phyloP scores from a whole-genome alignment of 768 basidiomycete species.

The Kwoniella botswanensis region DNA sequence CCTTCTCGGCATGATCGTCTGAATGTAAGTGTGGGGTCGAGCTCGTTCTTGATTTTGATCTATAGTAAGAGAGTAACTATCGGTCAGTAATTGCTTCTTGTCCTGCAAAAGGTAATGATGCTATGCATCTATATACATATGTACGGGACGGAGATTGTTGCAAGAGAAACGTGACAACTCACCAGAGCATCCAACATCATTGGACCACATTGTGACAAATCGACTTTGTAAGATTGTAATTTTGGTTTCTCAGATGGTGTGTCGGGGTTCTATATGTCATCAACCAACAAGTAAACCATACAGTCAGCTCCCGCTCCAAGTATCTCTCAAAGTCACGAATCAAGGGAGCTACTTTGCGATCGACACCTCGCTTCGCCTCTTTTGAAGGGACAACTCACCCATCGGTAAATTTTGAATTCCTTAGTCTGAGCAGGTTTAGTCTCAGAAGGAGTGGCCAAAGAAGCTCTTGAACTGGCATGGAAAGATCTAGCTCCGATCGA shows the following conservation, averaged over 20 bases:
- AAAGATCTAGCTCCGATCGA: conserved; percentile 14
- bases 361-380: too few relatives aligned
- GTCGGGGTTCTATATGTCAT: conserved; percentile 77
- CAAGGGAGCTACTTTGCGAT: too few relatives aligned
- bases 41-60: conserved; percentile 99
- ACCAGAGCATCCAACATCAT: conserved; percentile 68
- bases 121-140: too few relatives aligned
- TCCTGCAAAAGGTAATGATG: too few relatives aligned
- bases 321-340: neutral
- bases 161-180: conserved; percentile 16
- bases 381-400: conserved; percentile 64
- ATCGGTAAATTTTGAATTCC: conserved; percentile 99
- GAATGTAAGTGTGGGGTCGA: conserved; percentile 96
- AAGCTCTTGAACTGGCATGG: conserved; percentile 35
- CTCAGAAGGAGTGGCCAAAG: conserved; percentile 32
- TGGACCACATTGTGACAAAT: conserved; percentile 91
- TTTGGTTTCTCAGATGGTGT: conserved; percentile 87
- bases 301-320: neutral
- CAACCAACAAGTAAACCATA: neutral
- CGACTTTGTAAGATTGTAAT: conserved; percentile 87
- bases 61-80: conserved; percentile 58
- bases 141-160: too few relatives aligned
- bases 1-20: conserved; percentile 65
- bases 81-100: too few relatives aligned
- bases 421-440: conserved; percentile 64